These are phyloP conservation scores for Aspergillus latus DNA, from an alignment of 2,329 filamentous ascomycete species.

Conservation along the genomic window DNA sequence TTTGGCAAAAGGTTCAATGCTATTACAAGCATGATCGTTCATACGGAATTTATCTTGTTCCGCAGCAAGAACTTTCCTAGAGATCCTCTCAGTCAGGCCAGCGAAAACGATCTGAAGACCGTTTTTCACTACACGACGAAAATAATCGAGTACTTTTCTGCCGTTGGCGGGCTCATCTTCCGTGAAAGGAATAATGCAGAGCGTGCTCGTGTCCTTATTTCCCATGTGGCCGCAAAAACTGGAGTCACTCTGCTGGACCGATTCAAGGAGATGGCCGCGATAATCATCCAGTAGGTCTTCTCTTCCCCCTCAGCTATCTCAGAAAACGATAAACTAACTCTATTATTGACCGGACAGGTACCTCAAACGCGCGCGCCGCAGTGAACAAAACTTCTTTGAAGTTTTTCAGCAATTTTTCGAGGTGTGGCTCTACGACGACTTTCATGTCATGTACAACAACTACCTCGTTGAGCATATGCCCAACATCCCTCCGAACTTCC, in stretches of 20 bases:
- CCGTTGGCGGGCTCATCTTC: slow-evolving; percentile 19
- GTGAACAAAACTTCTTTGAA: slow-evolving; percentile 25
- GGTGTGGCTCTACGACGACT: slow-evolving; percentile 26
- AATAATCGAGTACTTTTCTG: slow-evolving; percentile 19
- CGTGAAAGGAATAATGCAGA: slow-evolving; percentile 12
- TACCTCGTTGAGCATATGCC: slow-evolving; percentile 13
- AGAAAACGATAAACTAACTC: not conserved
- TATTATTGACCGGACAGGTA: slow-evolving; percentile 13
- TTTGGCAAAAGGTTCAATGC: not conserved
- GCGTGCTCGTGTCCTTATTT: slow-evolving; percentile 15
- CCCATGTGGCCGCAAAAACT: slow-evolving; percentile 9
- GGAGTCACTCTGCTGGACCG: slow-evolving; percentile 9
- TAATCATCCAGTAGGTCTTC: slow-evolving; percentile 24
- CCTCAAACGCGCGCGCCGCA: slow-evolving; percentile 21
- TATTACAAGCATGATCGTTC: not conserved
- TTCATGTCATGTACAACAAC: slow-evolving; percentile 21
- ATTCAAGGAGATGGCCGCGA: slow-evolving; percentile 19
- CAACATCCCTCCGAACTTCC: not conserved
- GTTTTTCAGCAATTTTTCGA: slow-evolving; percentile 29
- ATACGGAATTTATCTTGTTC: slow-evolving; percentile 25
- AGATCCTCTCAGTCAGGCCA: slow-evolving; percentile 14
- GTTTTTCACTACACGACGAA: slow-evolving; percentile 11
- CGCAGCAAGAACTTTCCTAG: slow-evolving; percentile 1
- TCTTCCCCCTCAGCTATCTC: not conserved
- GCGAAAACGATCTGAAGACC: slow-evolving; percentile 12